A percentile compares a stretch with the other conserved stretches of the same genome.
Evolutionary conservation across 75 land plant species (phyloP).

Genomic region (Picea glauca): DNA sequence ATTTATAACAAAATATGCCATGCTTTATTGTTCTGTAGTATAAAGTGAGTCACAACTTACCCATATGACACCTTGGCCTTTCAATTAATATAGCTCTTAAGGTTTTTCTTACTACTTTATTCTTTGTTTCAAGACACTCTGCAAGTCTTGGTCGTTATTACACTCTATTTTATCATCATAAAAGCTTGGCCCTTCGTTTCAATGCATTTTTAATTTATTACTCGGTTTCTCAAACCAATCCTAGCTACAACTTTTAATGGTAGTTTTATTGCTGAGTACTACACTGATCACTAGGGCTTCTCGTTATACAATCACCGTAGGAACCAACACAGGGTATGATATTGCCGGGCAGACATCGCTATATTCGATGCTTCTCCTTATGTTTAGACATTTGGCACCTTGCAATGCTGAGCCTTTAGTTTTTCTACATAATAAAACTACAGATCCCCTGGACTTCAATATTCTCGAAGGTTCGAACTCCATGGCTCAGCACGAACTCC

Average conservation of each 20-base stretch:
- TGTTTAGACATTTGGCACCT: not conserved
- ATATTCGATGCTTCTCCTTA: too few species aligned
- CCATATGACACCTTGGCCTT: too few species aligned
- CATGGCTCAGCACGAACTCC: not conserved
- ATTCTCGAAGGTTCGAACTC: not conserved
- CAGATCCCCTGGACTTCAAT: not conserved
- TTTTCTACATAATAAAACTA: not conserved
- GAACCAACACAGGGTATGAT: too few species aligned
- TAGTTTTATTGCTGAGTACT: not conserved
- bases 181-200: not conserved
- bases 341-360: too few species aligned
- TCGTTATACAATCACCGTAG: not conserved
- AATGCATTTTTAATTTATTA: not conserved
- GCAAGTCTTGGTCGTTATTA: too few species aligned
- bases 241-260: not conserved
- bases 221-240: not conserved
- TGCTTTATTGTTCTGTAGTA: too few species aligned
- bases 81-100: too few species aligned
- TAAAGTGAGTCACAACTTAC: too few species aligned
- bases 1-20: too few species aligned
- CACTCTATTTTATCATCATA: too few species aligned
- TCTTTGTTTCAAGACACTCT: too few species aligned
- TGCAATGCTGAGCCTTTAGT: not conserved
- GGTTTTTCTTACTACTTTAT: too few species aligned
- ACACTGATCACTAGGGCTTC: not conserved